These are phyloP conservation scores for Rhynchospora tenuis DNA, from an alignment of 176 grass and related monocot genomes.

Conservation along the genomic window DNA sequence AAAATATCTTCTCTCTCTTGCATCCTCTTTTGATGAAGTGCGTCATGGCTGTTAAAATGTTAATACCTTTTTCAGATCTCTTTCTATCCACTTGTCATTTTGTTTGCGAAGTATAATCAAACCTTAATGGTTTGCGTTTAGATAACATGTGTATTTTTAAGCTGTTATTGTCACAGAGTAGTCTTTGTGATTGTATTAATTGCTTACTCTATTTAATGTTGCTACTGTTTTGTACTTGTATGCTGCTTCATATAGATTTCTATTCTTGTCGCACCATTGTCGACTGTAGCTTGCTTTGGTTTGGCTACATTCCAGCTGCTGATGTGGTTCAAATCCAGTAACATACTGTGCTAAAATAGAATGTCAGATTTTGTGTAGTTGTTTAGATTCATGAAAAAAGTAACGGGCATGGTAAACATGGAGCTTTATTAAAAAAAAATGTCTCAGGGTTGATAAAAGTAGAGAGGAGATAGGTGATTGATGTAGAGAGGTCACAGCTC, in stretches of 20 bases:
- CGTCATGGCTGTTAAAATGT: background rate
- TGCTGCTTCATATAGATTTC: background rate
- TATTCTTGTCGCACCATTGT: background rate
- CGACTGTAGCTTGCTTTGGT: background rate
- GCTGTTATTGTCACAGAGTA: background rate
- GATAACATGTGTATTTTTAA: background rate
- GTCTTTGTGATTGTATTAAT: background rate
- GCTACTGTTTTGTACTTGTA: background rate
- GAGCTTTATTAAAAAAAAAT: conserved; percentile 7
- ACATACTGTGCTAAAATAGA: background rate
- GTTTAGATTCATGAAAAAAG: conserved; percentile 1
- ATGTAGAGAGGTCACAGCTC: conserved; percentile 21
- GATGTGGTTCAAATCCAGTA: background rate
- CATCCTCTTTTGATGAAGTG: background rate
- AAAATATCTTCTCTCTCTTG: background rate
- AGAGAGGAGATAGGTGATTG: background rate
- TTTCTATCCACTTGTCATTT: background rate
- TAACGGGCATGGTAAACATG: conserved; percentile 6
- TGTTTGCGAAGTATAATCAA: background rate
- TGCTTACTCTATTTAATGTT: background rate
- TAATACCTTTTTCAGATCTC: background rate
- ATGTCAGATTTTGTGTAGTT: background rate
- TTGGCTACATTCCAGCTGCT: background rate
- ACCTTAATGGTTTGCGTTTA: background rate
- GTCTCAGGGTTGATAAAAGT: conserved; percentile 3